These are phyloP conservation scores for Tulasnella sp. DNA, from an alignment of 768 basidiomycete species.

Conservation along the genomic window DNA sequence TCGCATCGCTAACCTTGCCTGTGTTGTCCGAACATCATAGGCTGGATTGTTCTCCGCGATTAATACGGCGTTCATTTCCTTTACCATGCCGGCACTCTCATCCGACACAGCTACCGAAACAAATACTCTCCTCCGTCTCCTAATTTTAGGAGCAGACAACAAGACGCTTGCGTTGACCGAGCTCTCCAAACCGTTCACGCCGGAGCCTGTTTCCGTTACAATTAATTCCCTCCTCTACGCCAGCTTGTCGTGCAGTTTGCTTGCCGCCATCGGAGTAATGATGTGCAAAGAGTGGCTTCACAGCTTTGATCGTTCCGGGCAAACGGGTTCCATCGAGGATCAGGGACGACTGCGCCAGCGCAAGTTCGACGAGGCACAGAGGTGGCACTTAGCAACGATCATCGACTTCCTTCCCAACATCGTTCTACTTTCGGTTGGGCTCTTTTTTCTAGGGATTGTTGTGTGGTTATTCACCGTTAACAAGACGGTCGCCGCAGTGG, in stretches of 20 bases:
- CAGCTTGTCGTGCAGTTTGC: constrained; percentile 10
- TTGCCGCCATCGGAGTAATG: not conserved
- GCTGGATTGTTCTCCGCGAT: constrained; percentile 8
- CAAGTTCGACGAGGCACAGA: not conserved
- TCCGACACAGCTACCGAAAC: not conserved
- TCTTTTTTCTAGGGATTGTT: not conserved
- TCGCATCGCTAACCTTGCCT: too few species aligned
- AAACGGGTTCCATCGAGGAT: not conserved
- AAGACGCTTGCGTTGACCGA: not conserved
- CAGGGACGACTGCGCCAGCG: not conserved
- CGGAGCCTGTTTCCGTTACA: not conserved
- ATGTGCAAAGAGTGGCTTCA: constrained; percentile 20
- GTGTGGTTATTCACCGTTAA: not conserved
- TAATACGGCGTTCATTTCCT: constrained; percentile 5
- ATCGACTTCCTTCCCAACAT: constrained; percentile 8
- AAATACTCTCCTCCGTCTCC: not conserved
- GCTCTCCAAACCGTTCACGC: not conserved
- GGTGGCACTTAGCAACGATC: not conserved
- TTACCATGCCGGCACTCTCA: not conserved
- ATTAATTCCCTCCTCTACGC: constrained; percentile 5
- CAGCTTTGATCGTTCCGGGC: constrained; percentile 6
- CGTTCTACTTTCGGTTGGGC: not conserved
- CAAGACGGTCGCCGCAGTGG: not conserved
- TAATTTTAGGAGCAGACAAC: not conserved
- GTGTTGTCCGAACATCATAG: not conserved